Evolutionary conservation across 441 rosid genomes (phyloP).

Genomic region (Biscutella auriculata): DNA sequence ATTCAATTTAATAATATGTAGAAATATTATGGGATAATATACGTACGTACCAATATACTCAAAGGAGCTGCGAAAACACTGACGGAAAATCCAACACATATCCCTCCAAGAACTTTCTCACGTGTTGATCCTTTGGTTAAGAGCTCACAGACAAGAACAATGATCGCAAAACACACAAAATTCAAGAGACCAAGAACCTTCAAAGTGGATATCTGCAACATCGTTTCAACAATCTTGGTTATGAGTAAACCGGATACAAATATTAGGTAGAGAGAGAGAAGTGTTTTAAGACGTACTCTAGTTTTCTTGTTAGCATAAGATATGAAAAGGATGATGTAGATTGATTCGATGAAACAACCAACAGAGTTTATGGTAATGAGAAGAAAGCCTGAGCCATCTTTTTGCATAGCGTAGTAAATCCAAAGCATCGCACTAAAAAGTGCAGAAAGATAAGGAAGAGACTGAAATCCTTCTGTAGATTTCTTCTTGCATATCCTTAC

Average conservation of each 20-base stretch:
- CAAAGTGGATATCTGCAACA: constrained; percentile 31
- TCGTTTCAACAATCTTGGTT: not conserved
- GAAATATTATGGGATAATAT: too few species aligned
- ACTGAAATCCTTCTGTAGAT: constrained; percentile 49
- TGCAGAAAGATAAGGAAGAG: constrained; percentile 37
- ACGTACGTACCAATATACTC: constrained; percentile 30
- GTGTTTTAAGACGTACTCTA: constrained; percentile 24
- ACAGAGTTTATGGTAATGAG: constrained; percentile 46
- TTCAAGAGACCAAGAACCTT: constrained; percentile 31
- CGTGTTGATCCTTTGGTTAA: constrained; percentile 30
- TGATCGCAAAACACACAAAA: constrained; percentile 25
- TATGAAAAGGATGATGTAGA: constrained; percentile 37
- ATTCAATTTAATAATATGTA: too few species aligned
- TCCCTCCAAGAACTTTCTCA: constrained; percentile 30
- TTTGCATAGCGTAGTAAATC: constrained; percentile 43
- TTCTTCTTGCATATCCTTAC: constrained; percentile 39
- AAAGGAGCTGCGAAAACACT: constrained; percentile 48
- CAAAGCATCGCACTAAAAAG: constrained; percentile 53
- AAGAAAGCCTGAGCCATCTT: constrained; percentile 34
- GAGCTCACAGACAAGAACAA: constrained; percentile 28
- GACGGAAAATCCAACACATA: constrained; percentile 28
- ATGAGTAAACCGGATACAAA: not conserved
- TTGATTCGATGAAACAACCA: constrained; percentile 41
- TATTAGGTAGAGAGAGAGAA: not conserved
- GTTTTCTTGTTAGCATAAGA: constrained; percentile 38